These are phyloP conservation scores for Populus euphratica DNA, from an alignment of 345 rosid species.

Conservation along the genomic window DNA sequence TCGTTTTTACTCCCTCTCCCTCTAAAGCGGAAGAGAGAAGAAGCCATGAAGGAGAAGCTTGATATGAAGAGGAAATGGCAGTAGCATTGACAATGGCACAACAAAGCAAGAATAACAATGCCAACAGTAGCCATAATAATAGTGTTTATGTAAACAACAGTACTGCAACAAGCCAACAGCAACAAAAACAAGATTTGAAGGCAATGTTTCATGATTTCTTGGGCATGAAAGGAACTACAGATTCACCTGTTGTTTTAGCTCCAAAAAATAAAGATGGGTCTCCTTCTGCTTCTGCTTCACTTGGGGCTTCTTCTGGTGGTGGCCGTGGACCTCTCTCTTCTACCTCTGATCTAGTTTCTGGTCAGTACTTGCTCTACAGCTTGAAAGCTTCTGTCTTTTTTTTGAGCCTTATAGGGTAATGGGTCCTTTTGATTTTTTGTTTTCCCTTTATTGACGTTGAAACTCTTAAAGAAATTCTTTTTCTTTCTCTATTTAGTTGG, in stretches of 20 bases:
- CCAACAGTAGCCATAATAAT: constrained; percentile 19
- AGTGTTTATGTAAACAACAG: background rate
- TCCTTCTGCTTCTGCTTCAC: constrained; percentile 44
- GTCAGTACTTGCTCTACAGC: constrained; percentile 28
- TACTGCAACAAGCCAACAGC: constrained; percentile 15
- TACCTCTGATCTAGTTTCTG: constrained; percentile 80
- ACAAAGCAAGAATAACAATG: constrained; percentile 32
- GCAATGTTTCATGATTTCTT: constrained; percentile 86
- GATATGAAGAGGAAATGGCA: constrained; percentile 45
- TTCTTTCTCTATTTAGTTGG: background rate
- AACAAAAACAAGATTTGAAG: constrained; percentile 34
- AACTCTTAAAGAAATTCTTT: background rate
- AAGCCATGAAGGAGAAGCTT: constrained; percentile 20
- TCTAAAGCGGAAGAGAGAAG: constrained; percentile 14
- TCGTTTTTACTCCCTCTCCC: constrained; percentile 14
- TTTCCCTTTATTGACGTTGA: background rate
- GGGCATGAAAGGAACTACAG: constrained; percentile 50
- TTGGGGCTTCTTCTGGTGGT: constrained; percentile 53
- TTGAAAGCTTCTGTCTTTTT: background rate
- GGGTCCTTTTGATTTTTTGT: background rate
- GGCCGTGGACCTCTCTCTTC: constrained; percentile 64
- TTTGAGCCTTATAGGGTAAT: background rate
- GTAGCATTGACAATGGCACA: constrained; percentile 40
- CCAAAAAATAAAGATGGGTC: constrained; percentile 37
- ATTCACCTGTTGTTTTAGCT: constrained; percentile 38